Evolutionary conservation across 257 asterid genomes (phyloP), one percentile per base, ranked within the genome.

Genomic region (Penstemon eatonii): DNA sequence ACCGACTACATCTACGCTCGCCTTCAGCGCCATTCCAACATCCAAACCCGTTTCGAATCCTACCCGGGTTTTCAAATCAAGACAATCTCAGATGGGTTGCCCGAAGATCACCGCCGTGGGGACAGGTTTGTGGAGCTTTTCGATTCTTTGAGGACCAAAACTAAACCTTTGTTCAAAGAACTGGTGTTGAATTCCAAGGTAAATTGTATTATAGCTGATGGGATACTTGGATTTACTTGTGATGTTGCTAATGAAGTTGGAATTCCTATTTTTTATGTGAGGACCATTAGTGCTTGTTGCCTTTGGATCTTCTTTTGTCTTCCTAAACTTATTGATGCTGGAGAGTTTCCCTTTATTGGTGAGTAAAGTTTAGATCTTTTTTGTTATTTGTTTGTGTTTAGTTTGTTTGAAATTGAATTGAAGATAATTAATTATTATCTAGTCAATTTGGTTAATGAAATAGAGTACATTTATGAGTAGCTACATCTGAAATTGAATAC

Each of bases 21-120:
- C 59, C 82, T 89, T 25, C 69, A 69, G 8, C 73, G 72, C 42
- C 73, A 69, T 76, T 63, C 89, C 55, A 72, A 68, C 76, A 56
- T 84, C 40, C 80, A 44, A 0, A 11, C 70, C 71, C 88, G 86
- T 11, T 85, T 84, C 76, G 10, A 36, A 6, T 74, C 49, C 60
- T 84, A 79, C 74, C 76, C 84, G 1, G 71, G 73, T 5, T 84
- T 88, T 52, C 79, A 57, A 1, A 74, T 86, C 79, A 75, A 57
- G 7, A 70, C 91, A 0, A 52, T 86, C 47, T 41, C 91, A 0
- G 96, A 89, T 37, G 96, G 94, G 40, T 55, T 89, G 36, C 81
- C 91, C 4, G 82, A 77, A 33, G 74, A 80, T 19, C 85, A 75
- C 43, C 85, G 87, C 0, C 82, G 87, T 11, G 86, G 77, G 7